Evolutionary conservation across 192 early-diverging fungal species (phyloP), one percentile per base, ranked within the genome.

Genomic region (Cetraspora pellucida): DNA sequence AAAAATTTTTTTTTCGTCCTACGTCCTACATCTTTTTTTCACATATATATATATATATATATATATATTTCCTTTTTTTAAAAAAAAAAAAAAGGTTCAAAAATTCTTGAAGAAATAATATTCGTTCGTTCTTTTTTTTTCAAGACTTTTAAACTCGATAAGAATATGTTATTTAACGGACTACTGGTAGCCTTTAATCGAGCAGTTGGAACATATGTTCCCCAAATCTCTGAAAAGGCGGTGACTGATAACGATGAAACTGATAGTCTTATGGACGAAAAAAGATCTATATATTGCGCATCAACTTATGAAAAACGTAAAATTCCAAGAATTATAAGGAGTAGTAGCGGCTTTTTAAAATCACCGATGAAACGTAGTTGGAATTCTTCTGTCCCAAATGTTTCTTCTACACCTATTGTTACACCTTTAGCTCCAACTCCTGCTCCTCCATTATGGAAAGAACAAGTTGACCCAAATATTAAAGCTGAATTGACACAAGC

Each of bases 381-480:
- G 72, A 59, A 55, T 31, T 60, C 37, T 23, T 55, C 69, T 37
- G 46, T 0, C 6, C 52, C 28, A 59, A 43, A 8, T 8, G 37
- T 74, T 3, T 27, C 23, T 16, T 5, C 3, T 19, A 55, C 11
- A 11, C 3, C 52, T 21, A 60, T 60, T 2, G 43, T 74, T 6
- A 47, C 57, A 16, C 72, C 72, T 25, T 57, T 57, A 45, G 60
- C 43, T 46, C 72, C 72, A 17, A 55, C 16, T 7, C 19, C 55
- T 13, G 30, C 54, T 43, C 57, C 52, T 23, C 72, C 54, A 23
- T 50, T 74, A 30, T 74, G 72, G 72, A 74, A 52, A 59, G 55
- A 74, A 74, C 55, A 74, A 46, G 55, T 74, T 6, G 57, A 74
- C 37, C 28, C 72, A 1, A 55, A 74, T 46, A 45, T 46, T 45